Percentiles rank a stretch among this genome's conserved stretches.
These are phyloP conservation scores for Colletotrichum neosansevieriae DNA, from an alignment of 2,329 filamentous ascomycete genomes.

Conservation along the genomic window DNA sequence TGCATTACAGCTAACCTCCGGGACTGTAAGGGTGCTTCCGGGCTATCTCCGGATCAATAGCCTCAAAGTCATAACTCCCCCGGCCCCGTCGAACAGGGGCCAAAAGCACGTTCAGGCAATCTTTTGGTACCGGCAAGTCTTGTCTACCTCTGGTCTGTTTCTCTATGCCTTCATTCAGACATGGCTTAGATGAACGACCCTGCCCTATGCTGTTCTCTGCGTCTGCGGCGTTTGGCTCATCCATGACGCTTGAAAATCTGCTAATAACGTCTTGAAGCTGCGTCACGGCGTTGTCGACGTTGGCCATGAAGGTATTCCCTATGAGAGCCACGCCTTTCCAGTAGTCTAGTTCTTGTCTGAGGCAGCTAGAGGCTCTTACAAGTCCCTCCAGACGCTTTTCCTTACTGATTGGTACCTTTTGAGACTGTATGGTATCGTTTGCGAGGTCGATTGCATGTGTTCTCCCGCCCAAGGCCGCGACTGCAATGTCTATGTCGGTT, in stretches of 20 bases:
- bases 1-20: neutral
- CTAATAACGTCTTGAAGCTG: neutral
- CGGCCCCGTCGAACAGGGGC: neutral
- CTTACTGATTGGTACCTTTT: too few relatives aligned
- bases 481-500: constrained; percentile 2
- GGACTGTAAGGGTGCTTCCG: neutral
- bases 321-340: neutral
- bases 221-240: neutral
- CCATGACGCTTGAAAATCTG: neutral
- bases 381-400: constrained; percentile 60
- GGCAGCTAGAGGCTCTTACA: constrained; percentile 7
- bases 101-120: neutral
- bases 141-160: neutral
- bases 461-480: neutral
- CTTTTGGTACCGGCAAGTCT: neutral
- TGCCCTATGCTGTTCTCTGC: neutral
- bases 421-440: constrained; percentile 7
- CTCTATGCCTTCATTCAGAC: neutral
- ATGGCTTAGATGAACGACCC: neutral
- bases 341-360: constrained; percentile 13
- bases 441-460: constrained; percentile 7
- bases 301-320: neutral
- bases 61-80: neutral
- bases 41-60: neutral
- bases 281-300: neutral